Evolutionary conservation across 1,284 basidiomycete genomes (phyloP).

Genomic region (Ustilago tritici): DNA sequence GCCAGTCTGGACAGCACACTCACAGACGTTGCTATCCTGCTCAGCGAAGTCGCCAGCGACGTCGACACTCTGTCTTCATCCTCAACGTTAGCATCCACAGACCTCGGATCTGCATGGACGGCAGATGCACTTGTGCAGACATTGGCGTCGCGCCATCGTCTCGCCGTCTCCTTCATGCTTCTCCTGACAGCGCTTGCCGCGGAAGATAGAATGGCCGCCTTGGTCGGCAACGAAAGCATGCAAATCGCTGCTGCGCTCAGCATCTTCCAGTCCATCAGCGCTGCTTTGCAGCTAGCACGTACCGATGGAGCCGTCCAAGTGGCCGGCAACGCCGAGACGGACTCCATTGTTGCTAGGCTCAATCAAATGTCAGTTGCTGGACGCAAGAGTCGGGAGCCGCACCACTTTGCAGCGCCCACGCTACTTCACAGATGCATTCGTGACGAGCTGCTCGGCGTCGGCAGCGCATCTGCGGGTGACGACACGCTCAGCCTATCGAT

Average conservation of each 20-base stretch:
- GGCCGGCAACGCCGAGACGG: constrained; percentile 21
- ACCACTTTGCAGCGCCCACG: constrained; percentile 44
- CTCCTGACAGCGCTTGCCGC: constrained; percentile 41
- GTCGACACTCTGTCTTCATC: constrained; percentile 5
- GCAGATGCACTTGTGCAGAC: constrained; percentile 47
- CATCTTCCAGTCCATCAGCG: constrained; percentile 40
- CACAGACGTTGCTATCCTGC: constrained; percentile 35
- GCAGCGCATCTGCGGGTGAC: not conserved
- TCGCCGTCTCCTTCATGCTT: constrained; percentile 36
- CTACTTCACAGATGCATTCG: constrained; percentile 47
- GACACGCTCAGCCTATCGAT: constrained; percentile 20
- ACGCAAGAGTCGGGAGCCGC: constrained; percentile 44
- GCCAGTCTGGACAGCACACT: constrained; percentile 45
- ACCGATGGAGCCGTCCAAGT: constrained; percentile 37
- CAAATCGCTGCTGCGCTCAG: constrained; percentile 43
- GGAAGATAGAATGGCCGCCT: constrained; percentile 41
- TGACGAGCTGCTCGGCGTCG: constrained; percentile 26
- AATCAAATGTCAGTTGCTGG: constrained; percentile 51
- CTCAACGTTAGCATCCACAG: constrained; percentile 28
- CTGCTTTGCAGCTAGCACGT: constrained; percentile 35
- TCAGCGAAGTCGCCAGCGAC: constrained; percentile 35
- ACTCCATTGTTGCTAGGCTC: constrained; percentile 48
- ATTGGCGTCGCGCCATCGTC: constrained; percentile 38
- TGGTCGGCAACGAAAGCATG: constrained; percentile 42
- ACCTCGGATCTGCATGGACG: constrained; percentile 38